Percentiles rank a stretch among this genome's conserved stretches.
phyloP scores from a whole-genome alignment of 768 basidiomycete species.

The Xerocomellus chrysenteron region DNA sequence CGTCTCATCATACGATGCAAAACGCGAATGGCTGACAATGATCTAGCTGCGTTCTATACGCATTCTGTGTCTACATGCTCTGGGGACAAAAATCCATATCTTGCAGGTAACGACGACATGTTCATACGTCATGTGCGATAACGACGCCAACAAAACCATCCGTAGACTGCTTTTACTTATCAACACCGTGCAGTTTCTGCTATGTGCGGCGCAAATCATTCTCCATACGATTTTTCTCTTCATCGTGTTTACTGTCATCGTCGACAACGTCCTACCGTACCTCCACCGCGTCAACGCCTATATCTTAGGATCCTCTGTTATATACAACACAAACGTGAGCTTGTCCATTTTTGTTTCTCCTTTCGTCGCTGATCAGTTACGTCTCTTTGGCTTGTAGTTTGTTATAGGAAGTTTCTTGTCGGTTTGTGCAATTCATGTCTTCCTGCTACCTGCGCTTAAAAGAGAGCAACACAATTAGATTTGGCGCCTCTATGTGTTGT shows the following conservation, averaged over 20 bases:
- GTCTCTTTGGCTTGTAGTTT: conserved; percentile 8
- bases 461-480: conserved; percentile 3
- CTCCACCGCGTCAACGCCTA: background rate
- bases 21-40: background rate
- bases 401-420: conserved; percentile 13
- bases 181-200: conserved; percentile 16
- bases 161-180: conserved; percentile 12
- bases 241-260: background rate
- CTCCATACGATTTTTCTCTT: conserved; percentile 5
- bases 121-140: background rate
- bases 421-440: conserved; percentile 8
- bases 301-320: background rate
- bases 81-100: conserved; percentile 9
- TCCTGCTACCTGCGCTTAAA: background rate
- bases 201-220: conserved; percentile 9
- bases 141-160: background rate
- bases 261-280: background rate
- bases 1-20: background rate
- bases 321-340: conserved; percentile 16
- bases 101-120: conserved; percentile 4
- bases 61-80: conserved; percentile 15
- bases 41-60: conserved; percentile 14
- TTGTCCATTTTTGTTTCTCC: background rate
- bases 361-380: background rate
- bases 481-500: conserved; percentile 26